Base-by-base conservation (phyloP, 2,329 filamentous ascomycete species). In the Mycosphaerella sp. region DNA sequence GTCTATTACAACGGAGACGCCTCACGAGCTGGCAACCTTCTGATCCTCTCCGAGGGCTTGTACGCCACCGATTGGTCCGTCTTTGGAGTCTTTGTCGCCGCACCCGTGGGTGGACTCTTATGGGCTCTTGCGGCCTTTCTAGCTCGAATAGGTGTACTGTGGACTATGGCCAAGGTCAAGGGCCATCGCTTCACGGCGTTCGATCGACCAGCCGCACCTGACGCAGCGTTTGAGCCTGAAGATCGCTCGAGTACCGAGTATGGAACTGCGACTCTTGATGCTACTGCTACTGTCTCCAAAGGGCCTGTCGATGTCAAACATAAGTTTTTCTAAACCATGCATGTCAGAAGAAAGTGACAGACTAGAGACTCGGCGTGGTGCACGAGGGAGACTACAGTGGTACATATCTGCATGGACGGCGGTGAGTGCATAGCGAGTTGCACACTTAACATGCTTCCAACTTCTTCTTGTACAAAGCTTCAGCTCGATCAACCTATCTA, bases 21-120 rank as follows among this genome's bases (percentile, higher is more conserved):
- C 1, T 65, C 75, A 47, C 63, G 75, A 6, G 87, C 85, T 4
- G 84, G 77, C 1, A 75, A 84, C 52, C 78, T 93, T 49, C 77
- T 93, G 44, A 73, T 91, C 21, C 71, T 93, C 10, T 77, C 87
- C 65, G 75, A 84, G 58, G 87, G 87, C 0, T 73, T 93, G 16
- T 93, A 90, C 68, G 79, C 75, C 0, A 76, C 82, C 42, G 87
- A 91, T 67, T 93, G 88, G 88, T 85, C 81, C 56, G 85, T 79
- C 1, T 93, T 93, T 67, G 87, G 87, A 30, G 86, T 87, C 4
- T 93, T 91, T 62, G 83, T 91, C 4, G 86, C 85, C 8, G 87
- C 87, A 0, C 87, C 87, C 0, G 70, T 90, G 2, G 87, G 87
- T 1, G 85, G 85, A 17, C 63, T 91, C 14, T 69, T 90, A 30